Base-by-base conservation (phyloP, 352 stramenopile genomes). In the Phytopythium oedochilum region DNA sequence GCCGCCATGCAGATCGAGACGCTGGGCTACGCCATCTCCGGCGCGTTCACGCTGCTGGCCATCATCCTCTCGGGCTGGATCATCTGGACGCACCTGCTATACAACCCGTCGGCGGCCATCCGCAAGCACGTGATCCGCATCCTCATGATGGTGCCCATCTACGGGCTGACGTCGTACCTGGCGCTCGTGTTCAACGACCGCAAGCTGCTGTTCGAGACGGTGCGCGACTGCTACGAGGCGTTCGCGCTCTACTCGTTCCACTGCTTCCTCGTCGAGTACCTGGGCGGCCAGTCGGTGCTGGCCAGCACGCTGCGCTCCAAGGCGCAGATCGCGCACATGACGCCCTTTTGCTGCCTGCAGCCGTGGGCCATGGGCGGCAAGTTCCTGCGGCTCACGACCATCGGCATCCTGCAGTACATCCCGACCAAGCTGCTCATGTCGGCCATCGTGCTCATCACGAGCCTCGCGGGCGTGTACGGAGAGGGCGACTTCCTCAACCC, bases 211-310 rank as follows among this genome's bases (percentile, higher is more conserved):
- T 94, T 97, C 55, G 84, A 96, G 79, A 95, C 83, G 11, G 74
- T 96, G 38, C 88, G 92, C 38, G 90, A 97, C 53, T 92, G 85
- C 66, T 98, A 98, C 68, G 92, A 98, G 60, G 91, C 91, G 14
- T 98, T 96, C 57, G 91, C 89, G 50, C 88, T 98, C 52, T 97
- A 97, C 63, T 96, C 81, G 47, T 97, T 97, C 69, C 81, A 97
- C 60, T 95, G 93, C 72, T 98, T 97, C 59, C 66, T 97, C 22
- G 81, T 97, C 48, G 79, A 88, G 61, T 96, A 91, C 63, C 71
- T 97, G 15, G 89, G 85, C 45, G 86, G 83, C 18, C 81, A 92
- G 60, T 83, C 73, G 3, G 83, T 93, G 46, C 68, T 97, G 25
- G 83, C 83, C 20, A 85, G 70, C 55, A 94, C 86, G 38, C 74